Conservation (phyloP, 1,284 basidiomycete species). For the Filobasidium uniguttulatum region DNA sequence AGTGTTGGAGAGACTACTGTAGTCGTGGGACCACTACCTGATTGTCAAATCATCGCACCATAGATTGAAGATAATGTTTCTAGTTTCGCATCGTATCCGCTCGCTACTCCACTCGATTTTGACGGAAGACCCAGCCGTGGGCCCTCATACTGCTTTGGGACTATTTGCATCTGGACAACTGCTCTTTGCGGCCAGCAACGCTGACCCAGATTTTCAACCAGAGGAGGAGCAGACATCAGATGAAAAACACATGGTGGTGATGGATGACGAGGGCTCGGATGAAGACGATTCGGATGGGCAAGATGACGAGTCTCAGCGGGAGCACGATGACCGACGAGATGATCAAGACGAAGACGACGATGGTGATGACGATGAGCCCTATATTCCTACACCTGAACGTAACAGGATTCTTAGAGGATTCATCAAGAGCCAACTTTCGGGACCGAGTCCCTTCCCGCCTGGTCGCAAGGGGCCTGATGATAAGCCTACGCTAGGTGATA, state of each 20-base stretch:
- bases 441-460: background rate
- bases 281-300: conserved; percentile 1
- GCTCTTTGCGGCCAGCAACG: conserved; percentile 5
- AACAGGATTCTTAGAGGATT: conserved; percentile 1
- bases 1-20: too few species aligned
- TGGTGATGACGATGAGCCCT: background rate
- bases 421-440: background rate
- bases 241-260: background rate
- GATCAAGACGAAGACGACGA: conserved; percentile 5
- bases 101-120: conserved; percentile 9
- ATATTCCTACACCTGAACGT: background rate
- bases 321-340: conserved; percentile 4
- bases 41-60: too few species aligned
- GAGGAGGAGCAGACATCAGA: background rate
- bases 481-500: background rate
- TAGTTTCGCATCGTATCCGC: conserved; percentile 10
- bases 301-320: conserved; percentile 5
- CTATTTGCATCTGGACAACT: conserved; percentile 5
- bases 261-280: background rate
- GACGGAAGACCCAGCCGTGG: conserved; percentile 1
- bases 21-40: too few species aligned
- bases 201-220: conserved; percentile 8
- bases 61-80: too few species aligned
- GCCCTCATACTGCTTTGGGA: conserved; percentile 11
- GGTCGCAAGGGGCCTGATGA: background rate